These are phyloP conservation scores for Coprinopsis strossmayeri DNA, from an alignment of 768 basidiomycete species.

Conservation along the genomic window DNA sequence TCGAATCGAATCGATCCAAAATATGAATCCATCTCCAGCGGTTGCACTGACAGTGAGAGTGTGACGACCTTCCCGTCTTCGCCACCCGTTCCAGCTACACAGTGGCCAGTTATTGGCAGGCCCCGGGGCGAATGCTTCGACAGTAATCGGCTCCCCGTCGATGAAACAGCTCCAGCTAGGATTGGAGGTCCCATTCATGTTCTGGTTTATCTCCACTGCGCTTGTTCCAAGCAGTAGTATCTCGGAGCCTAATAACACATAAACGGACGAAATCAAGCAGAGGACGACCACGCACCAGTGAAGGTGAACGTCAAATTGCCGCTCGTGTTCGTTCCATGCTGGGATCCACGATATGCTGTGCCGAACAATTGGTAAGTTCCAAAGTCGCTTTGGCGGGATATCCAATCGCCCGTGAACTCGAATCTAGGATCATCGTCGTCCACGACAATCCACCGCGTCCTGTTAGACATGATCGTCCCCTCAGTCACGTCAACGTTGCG, in stretches of 20 bases:
- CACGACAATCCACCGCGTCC: background rate
- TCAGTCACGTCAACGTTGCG: too few species aligned
- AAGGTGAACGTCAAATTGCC: background rate
- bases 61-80: constrained; percentile 10
- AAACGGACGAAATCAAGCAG: background rate
- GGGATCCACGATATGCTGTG: background rate
- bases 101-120: constrained; percentile 15
- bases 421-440: background rate
- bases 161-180: background rate
- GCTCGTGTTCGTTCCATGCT: background rate
- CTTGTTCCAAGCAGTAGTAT: background rate
- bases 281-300: background rate
- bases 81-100: constrained; percentile 10
- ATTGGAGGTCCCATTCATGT: background rate
- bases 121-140: constrained; percentile 4
- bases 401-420: background rate
- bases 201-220: background rate
- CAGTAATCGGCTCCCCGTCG: background rate
- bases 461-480: background rate
- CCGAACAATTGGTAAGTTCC: background rate
- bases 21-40: constrained; percentile 9
- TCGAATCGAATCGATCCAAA: constrained; percentile 17
- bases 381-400: background rate
- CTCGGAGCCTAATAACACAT: background rate
- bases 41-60: constrained; percentile 15